A percentile compares a stretch with the other conserved stretches of the same genome.
Conservation (phyloP, 345 rosid genomes). For the Trapa incisa region DNA sequence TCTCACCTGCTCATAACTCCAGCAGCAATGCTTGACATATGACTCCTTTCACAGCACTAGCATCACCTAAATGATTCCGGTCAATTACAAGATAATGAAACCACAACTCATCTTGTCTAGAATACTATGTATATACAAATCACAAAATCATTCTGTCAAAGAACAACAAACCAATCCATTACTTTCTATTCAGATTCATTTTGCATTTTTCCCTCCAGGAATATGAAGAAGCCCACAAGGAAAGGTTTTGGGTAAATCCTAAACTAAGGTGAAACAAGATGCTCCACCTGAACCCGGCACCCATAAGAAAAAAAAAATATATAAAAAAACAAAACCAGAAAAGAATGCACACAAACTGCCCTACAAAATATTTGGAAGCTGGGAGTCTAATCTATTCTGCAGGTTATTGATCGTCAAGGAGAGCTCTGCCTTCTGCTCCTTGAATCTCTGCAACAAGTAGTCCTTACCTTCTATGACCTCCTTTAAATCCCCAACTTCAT, state of each 20-base stretch:
- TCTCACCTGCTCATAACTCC: too few species aligned
- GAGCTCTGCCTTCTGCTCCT: slow-evolving; percentile 80
- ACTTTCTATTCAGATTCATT: neutral
- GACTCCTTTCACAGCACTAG: too few species aligned
- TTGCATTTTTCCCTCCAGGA: neutral
- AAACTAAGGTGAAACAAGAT: neutral
- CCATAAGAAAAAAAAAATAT: neutral
- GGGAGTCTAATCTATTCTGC: slow-evolving; percentile 76
- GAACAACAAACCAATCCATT: neutral
- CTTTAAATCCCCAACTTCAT: slow-evolving; percentile 71
- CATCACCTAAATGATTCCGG: too few species aligned
- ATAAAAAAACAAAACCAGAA: neutral
- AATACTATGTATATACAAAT: too few species aligned
- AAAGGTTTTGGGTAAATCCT: neutral
- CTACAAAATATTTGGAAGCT: slow-evolving; percentile 91
- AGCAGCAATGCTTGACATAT: too few species aligned
- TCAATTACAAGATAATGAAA: too few species aligned
- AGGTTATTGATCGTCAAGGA: slow-evolving; percentile 63
- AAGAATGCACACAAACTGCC: slow-evolving; percentile 13
- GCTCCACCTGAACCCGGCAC: neutral
- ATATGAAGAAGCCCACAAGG: neutral
- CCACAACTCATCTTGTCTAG: too few species aligned
- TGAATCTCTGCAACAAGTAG: slow-evolving; percentile 62
- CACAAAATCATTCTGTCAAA: neutral
- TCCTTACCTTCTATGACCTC: slow-evolving; percentile 92